Evolutionary conservation across 2,329 filamentous ascomycete species (phyloP).

Genomic region (Beauveria varroae): DNA sequence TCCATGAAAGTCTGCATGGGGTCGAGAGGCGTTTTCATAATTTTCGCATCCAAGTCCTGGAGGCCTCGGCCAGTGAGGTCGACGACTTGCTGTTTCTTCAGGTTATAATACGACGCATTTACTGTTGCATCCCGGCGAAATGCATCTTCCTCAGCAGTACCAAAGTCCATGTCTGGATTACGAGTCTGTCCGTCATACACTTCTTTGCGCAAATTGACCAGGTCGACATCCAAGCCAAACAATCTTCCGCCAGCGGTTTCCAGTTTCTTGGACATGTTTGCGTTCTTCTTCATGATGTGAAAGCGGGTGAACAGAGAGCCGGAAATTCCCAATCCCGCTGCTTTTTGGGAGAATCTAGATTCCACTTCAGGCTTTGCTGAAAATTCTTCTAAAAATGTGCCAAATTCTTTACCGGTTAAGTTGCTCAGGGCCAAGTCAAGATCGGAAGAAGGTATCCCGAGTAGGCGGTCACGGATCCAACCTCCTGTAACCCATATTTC

Average conservation of each 20-base stretch:
- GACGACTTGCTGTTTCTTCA: constrained; percentile 13
- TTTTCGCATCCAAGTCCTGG: constrained; percentile 9
- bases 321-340: constrained; percentile 7
- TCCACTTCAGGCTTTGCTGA: not conserved
- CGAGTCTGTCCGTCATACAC: constrained; percentile 14
- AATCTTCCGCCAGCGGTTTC: constrained; percentile 14
- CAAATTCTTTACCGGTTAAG: constrained; percentile 13
- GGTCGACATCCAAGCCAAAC: constrained; percentile 15
- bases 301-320: constrained; percentile 7
- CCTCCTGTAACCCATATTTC: constrained; percentile 16
- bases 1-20: constrained; percentile 15
- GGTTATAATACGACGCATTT: constrained; percentile 14
- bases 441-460: constrained; percentile 15
- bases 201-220: constrained; percentile 17
- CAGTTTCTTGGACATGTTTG: constrained; percentile 13
- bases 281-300: constrained; percentile 12
- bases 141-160: constrained; percentile 15
- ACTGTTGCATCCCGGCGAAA: constrained; percentile 15
- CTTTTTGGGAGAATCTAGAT: not conserved
- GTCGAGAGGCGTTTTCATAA: constrained; percentile 15
- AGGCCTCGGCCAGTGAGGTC: constrained; percentile 14
- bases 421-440: constrained; percentile 14
- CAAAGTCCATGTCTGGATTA: constrained; percentile 15
- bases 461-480: constrained; percentile 16
- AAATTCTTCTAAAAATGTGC: constrained; percentile 10